Evolutionary conservation across 2,329 filamentous ascomycete genomes (phyloP), one percentile per base, ranked within the genome.

Genomic region (Epichloe uncinata): DNA sequence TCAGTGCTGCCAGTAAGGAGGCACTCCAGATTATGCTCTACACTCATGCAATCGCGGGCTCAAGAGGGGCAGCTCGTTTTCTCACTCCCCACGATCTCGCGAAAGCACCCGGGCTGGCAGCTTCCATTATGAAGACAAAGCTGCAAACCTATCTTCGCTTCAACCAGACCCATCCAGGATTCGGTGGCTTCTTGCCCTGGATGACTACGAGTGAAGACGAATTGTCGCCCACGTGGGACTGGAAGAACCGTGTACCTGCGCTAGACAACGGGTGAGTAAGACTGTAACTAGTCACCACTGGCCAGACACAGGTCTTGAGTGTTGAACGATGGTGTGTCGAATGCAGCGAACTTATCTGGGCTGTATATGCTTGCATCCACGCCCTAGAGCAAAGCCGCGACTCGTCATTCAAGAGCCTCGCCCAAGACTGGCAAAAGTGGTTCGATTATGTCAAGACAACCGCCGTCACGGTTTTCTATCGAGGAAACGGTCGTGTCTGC

Each of bases 11-110:
- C 45, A 63, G 67, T 48, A 66, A 66, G 52, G 64, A 65, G 67
- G 61, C 67, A 5, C 60, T 71, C 0, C 68, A 71, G 53, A 63
- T 72, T 15, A 71, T 71, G 66, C 58, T 71, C 4, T 69, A 70
- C 44, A 59, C 69, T 0, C 67, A 68, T 42, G 67, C 66, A 26
- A 61, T 72, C 30, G 55, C 63, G 3, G 69, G 68, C 0, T 65
- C 62, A 1, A 54, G 54, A 5, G 58, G 66, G 43, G 69, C 69
- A 3, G 68, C 67, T 7, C 61, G 62, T n/a, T 70, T 69, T 50
- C 54, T 71, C 30, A 63, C 64, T 3, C 67, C 67, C 0, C 49
- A 61, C 6, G 50, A 65, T 15, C 61, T 62, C 6, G 49, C 57
- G 6, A 52, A 56, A 2, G 69, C 68, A 0, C 59, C 64, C 1